phyloP scores from a whole-genome alignment of 2,329 filamentous ascomycete genomes.

The Monosporascus sp. region DNA sequence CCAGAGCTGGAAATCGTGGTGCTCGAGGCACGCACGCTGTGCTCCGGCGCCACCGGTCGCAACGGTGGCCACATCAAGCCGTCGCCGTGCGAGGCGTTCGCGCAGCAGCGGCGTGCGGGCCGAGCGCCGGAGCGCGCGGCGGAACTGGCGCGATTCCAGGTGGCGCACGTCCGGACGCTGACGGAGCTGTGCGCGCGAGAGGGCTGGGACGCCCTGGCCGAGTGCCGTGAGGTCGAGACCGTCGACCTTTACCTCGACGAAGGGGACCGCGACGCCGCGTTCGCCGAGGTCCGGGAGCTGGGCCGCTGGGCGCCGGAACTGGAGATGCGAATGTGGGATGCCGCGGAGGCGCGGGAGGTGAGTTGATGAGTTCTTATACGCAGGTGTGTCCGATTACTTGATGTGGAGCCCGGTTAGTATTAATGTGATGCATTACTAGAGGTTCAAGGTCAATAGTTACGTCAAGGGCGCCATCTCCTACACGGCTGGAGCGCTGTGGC shows the following conservation, averaged over 20 bases:
- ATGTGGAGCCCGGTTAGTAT: not conserved
- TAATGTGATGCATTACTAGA: constrained; percentile 8
- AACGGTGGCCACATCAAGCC: constrained; percentile 49
- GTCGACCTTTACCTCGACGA: constrained; percentile 39
- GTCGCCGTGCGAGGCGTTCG: constrained; percentile 37
- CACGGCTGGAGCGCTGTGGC: constrained; percentile 43
- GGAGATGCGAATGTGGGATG: constrained; percentile 28
- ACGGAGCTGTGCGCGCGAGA: constrained; percentile 32
- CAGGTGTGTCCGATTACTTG: not conserved
- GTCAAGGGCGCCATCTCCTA: constrained; percentile 39
- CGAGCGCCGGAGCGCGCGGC: constrained; percentile 32
- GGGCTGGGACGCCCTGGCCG: constrained; percentile 23
- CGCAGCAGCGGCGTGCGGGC: constrained; percentile 18
- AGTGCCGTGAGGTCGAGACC: constrained; percentile 40
- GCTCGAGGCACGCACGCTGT: constrained; percentile 44
- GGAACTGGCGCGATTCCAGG: constrained; percentile 37
- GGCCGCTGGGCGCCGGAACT: constrained; percentile 34
- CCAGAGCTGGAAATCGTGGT: constrained; percentile 31
- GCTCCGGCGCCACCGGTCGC: constrained; percentile 47
- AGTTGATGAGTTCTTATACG: constrained; percentile 7
- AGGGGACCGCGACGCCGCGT: constrained; percentile 28
- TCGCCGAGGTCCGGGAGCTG: constrained; percentile 27
- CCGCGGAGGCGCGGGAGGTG: constrained; percentile 26
- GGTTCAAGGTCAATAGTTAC: constrained; percentile 30
- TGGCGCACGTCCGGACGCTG: constrained; percentile 35